Conservation (phyloP, 345 rosid species). For the Adansonia digitata region DNA sequence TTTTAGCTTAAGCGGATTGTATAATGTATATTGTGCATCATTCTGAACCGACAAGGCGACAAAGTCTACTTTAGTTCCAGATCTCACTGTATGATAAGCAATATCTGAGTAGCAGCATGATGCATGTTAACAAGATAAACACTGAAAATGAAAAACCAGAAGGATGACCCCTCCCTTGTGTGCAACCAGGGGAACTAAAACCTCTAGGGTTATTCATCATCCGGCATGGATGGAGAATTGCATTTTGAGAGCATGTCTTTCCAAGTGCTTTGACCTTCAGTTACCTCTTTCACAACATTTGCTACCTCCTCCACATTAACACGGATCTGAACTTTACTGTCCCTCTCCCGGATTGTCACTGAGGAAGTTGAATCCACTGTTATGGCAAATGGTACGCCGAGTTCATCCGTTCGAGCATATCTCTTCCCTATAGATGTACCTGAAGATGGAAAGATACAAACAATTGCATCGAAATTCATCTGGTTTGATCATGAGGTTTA, state of each 20-base stretch:
- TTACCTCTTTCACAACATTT: conserved; percentile 42
- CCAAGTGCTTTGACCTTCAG: conserved; percentile 51
- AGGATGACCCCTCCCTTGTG: neutral
- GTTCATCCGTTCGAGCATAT: conserved; percentile 67
- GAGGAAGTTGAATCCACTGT: conserved; percentile 36
- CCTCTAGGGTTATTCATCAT: neutral
- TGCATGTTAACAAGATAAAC: neutral
- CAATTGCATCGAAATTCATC: neutral
- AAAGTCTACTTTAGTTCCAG: neutral
- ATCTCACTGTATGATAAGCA: neutral
- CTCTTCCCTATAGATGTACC: conserved; percentile 1
- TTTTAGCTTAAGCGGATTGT: neutral
- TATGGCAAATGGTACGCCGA: conserved; percentile 68
- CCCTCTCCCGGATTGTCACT: conserved; percentile 62
- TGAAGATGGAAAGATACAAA: neutral
- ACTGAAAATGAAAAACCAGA: neutral
- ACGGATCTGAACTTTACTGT: conserved; percentile 65
- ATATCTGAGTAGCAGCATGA: neutral
- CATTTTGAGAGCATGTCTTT: conserved; percentile 22
- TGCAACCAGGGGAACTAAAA: neutral
- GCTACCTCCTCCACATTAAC: conserved; percentile 45
- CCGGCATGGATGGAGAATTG: neutral
- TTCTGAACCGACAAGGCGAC: neutral
- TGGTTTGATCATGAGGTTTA: neutral
- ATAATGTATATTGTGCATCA: neutral